Evolutionary conservation across 345 rosid species (phyloP).

Genomic region (Eucalyptus curtisii): DNA sequence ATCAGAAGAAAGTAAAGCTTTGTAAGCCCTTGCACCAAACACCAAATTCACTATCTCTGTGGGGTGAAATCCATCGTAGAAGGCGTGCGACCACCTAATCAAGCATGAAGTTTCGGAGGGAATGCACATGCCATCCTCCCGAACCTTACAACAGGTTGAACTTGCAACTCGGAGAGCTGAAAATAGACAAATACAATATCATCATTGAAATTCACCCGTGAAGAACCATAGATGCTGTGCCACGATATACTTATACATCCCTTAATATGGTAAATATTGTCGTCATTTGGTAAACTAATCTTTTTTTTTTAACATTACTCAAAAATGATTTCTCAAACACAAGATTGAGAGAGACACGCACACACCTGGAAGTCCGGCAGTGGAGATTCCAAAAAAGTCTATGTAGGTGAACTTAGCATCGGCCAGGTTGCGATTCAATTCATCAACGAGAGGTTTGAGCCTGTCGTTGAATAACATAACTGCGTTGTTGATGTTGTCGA

Average conservation of each 20-base stretch:
- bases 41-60: conserved; percentile 13
- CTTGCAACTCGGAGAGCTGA: neutral
- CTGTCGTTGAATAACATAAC: conserved; percentile 2
- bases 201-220: neutral
- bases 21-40: conserved; percentile 10
- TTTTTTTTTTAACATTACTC: neutral
- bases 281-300: neutral
- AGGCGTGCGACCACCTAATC: conserved; percentile 10
- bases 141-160: neutral
- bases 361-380: neutral
- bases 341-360: neutral
- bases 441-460: conserved; percentile 4
- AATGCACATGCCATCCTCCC: neutral
- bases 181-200: neutral
- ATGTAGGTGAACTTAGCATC: conserved; percentile 15
- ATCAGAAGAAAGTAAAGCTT: neutral
- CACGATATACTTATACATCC: neutral
- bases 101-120: conserved; percentile 12
- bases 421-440: neutral
- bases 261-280: neutral
- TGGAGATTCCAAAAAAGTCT: neutral
- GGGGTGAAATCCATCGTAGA: conserved; percentile 47
- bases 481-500: neutral
- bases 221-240: neutral
- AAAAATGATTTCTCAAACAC: neutral